Percentiles rank a stretch among this genome's conserved stretches.
Conservation (phyloP, 139 green algal species). For the Chlorella sorokiniana region DNA sequence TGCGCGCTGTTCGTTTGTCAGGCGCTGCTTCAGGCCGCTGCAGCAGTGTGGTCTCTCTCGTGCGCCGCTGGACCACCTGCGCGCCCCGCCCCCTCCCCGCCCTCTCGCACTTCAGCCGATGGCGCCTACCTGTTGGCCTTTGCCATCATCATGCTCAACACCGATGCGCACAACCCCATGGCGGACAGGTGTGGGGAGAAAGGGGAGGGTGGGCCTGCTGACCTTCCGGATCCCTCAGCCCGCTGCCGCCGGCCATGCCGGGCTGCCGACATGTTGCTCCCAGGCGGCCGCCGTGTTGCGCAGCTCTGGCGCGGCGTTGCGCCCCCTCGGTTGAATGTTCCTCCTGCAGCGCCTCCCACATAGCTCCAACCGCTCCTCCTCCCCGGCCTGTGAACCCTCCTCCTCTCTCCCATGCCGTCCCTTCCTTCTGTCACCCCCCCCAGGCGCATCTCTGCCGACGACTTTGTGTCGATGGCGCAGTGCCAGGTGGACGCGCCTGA, state of each 20-base stretch:
- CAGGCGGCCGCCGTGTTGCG: too few species aligned
- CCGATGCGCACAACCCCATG: constrained; percentile 92
- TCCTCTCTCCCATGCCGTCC: too few species aligned
- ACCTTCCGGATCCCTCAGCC: too few species aligned
- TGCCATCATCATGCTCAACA: constrained; percentile 97
- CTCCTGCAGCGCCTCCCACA: background rate
- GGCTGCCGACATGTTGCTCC: too few species aligned
- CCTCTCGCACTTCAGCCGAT: constrained; percentile 56
- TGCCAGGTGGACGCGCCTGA: constrained; percentile 39
- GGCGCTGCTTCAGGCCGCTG: too few species aligned
- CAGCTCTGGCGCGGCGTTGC: too few species aligned
- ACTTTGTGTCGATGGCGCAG: constrained; percentile 86
- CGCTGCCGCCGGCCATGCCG: too few species aligned
- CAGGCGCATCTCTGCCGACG: constrained; percentile 65
- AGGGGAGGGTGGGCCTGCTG: too few species aligned
- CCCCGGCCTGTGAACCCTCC: background rate
- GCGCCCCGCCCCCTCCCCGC: background rate
- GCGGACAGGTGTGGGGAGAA: constrained; percentile 61
- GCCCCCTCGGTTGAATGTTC: too few species aligned
- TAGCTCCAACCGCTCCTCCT: background rate
- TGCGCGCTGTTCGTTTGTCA: too few species aligned
- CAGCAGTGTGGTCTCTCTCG: too few species aligned
- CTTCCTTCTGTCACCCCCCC: background rate
- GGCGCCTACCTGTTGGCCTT: constrained; percentile 89
- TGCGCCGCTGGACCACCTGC: background rate